Evolutionary conservation across 768 basidiomycete genomes (phyloP), one percentile per base, ranked within the genome.

Genomic region (Panaeolus cyanescens): DNA sequence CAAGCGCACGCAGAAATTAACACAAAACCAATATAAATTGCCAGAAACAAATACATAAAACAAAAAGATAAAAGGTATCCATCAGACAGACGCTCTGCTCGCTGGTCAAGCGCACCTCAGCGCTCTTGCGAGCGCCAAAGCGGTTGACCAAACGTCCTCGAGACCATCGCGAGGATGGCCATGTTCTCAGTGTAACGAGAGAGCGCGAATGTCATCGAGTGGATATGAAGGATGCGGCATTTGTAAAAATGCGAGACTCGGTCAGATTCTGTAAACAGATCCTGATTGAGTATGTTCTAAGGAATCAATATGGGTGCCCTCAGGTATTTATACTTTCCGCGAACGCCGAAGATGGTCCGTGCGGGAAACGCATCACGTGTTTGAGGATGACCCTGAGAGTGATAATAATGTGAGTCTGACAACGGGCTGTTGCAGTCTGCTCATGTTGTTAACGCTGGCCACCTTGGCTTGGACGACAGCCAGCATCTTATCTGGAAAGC

Each of bases 181-280:
- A 78, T 86, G 83, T 87, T 87, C 86, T 88, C 86, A 74, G 87
- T 85, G 71, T 72, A 78, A 87, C 84, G 85, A 83, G 84, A 70
- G 82, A 81, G 83, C 78, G 83, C 83, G 67, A 58, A 75, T 79
- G 79, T 88, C 86, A 88, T 88, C 86, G 83, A 84, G 74, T 84
- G 85, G 83, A 87, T 81, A 81, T 85, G 82, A 86, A 85, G 80
- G 77, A 82, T 83, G 83, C 72, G 85, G 85, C 86, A 88, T 85
- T 85, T 81, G 79, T 87, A 86, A 85, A 87, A 85, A 86, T 88
- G 86, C 87, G 83, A 86, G 85, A 88, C 85, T 85, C 85, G 84
- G 86, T 87, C 83, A 86, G 85, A 85, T 85, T 84, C 86, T 88
- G 85, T 87, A 86, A 87, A 88, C 84, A 88, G 86, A 88, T 87